Evolutionary conservation across 805 yeast species (phyloP).

Genomic region (Metschnikowia similis): DNA sequence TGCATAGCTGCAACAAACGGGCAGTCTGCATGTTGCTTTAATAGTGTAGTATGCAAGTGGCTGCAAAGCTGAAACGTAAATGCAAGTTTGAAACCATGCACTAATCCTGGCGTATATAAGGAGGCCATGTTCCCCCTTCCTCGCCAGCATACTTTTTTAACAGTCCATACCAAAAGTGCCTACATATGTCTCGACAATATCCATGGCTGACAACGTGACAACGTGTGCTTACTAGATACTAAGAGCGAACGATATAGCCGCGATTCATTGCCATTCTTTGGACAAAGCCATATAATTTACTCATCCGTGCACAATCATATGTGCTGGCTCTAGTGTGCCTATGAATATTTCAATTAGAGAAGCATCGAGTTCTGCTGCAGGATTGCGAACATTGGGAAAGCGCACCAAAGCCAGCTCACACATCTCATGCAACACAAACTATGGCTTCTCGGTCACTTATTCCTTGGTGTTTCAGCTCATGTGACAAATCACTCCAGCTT

Average conservation of each 20-base stretch:
- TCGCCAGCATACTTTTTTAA: no score
- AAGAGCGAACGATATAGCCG: no score
- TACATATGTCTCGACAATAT: no score
- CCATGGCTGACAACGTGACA: no score
- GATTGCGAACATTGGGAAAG: background rate
- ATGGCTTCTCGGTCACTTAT: background rate
- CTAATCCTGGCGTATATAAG: background rate
- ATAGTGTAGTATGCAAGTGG: background rate
- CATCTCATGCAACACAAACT: background rate
- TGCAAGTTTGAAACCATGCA: background rate
- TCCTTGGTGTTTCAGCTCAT: background rate
- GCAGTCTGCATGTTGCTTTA: background rate
- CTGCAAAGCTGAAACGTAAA: background rate
- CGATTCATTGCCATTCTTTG: no score
- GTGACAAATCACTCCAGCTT: conserved; percentile 22
- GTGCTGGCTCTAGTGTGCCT: no score
- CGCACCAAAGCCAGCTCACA: background rate
- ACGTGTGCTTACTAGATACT: no score
- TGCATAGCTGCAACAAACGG: background rate
- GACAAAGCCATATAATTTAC: no score
- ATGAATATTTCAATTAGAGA: no score
- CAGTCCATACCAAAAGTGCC: no score
- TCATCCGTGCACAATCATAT: no score
- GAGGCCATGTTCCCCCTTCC: background rate
- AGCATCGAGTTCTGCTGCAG: background rate